Base-by-base conservation (phyloP, 176 grass and related monocot genomes). In the Oryza glaberrima region DNA sequence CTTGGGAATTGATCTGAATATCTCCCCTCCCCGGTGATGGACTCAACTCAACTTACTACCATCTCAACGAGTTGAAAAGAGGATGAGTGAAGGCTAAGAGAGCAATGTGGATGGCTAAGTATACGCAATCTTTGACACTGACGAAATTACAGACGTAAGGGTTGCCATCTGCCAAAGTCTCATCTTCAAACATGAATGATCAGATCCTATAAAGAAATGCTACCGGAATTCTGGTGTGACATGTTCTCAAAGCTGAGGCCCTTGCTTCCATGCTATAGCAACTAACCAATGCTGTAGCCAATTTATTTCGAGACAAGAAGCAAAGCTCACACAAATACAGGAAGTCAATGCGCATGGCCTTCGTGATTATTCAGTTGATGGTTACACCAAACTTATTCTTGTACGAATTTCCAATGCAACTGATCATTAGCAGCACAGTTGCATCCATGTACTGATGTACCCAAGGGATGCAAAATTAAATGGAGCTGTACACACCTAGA, bases 1-100 rank as follows among this genome's bases (percentile, higher is more conserved):
- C 76, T 84, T 97, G 20, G 94, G 92, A 65, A 80, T 97, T 38
- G 92, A 94, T 70, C 15, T 94, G 81, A 89, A 79, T 67, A 87
- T 97, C 7, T 76, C 79, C 48, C 87, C 85, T 83, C 80, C 81
- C 13, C 63, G 94, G 30, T 85, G 77, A 85, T 32, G 30, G 17
- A n/a, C 40, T 61, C 12, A 6, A 47, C 3, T 73, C 16, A 1
- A 30, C 72, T 41, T 22, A 10, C 48, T 58, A 11, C 15, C 16
- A 52, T 79, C 46, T 26, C n/a, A 78, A 72, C 16, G 11, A 44
- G 32, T 30, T 5, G 47, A 43, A 73, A 51, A 10, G 49, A 26
- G 49, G 28, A 38, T 45, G 19, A 48, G 16, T 48, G 25, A 35
- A 81, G 72, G 49, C 49, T 52, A 52, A 52, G 15, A 52, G 49